A percentile compares a stretch with the other conserved stretches of the same genome.
phyloP scores from a whole-genome alignment of 2,329 filamentous ascomycete species.

The Sclerotinia minor region DNA sequence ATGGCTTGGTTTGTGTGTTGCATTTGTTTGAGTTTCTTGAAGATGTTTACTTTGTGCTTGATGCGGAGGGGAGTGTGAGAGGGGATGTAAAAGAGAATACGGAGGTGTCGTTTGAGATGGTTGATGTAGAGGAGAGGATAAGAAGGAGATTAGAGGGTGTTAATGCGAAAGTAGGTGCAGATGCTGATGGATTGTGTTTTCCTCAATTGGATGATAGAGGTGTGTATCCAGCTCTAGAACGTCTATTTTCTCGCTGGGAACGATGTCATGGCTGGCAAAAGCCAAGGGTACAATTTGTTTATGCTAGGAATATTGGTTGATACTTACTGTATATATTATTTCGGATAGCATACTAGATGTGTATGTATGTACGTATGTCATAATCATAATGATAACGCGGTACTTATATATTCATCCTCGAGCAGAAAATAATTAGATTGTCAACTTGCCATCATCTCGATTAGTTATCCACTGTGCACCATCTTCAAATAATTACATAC shows the following conservation, averaged over 20 bases:
- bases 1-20: conserved; percentile 5
- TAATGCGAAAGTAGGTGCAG: background rate
- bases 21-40: conserved; percentile 12
- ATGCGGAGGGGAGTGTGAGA: conserved; percentile 5
- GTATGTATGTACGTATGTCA: background rate
- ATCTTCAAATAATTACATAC: background rate
- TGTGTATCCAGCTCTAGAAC: conserved; percentile 8
- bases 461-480: too few species aligned
- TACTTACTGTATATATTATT: background rate
- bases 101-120: background rate
- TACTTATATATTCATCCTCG: background rate
- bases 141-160: conserved; percentile 10
- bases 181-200: background rate
- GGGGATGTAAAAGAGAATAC: background rate
- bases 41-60: conserved; percentile 21
- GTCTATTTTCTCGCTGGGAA: background rate
- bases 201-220: conserved; percentile 22
- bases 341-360: background rate
- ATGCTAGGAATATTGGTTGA: conserved; percentile 15
- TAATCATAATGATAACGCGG: background rate
- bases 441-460: background rate
- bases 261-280: background rate
- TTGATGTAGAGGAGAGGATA: conserved; percentile 6
- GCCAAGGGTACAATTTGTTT: conserved; percentile 16
- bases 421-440: background rate